Evolutionary conservation across 768 basidiomycete genomes (phyloP), one percentile per base, ranked within the genome.

Genomic region (Pleurotus giganteus): DNA sequence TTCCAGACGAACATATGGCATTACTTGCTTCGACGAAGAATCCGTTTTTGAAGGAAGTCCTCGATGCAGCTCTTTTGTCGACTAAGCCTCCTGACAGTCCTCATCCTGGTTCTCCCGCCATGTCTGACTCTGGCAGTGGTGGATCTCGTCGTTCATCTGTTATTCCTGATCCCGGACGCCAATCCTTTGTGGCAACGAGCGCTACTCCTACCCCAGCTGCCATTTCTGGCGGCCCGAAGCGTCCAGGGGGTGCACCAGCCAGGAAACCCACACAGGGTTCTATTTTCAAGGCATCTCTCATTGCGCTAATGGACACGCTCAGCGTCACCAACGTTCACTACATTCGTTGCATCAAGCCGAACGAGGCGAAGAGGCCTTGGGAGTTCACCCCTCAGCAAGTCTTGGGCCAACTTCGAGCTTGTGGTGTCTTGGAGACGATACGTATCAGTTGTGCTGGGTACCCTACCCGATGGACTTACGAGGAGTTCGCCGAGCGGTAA

Each of bases 261-360:
- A 86, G 79, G 71, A 99, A 99, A 68, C 97, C 95, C 1, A 99
- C 97, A 0, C 89, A 98, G 60, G 97, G 96, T 23, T 95, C 92
- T 4, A 99, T 99, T 68, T 99, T 99, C 82, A 99, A 99, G 68
- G 85, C 89, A 2, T 98, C 95, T 0, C 74, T 99, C 50, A 88
- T 91, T 67, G 88, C 84, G 45, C 76, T 99, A 41, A 99, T 99
- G 96, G 94, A 97, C 32, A 99, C 97, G 0, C 87, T 99, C 60
- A 89, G 91, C 63, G 88, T 91, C 56, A 99, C 97, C 11, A 98
- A 99, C 64, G 97, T 98, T 0, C 97, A 99, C 66, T 99, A 99
- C 66, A 99, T 99, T 65, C 86, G 97, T 44, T 99, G 97, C 70
- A 98, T 99, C 77, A 99, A 99, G 70, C 97, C 97, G 2, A 99